These are phyloP conservation scores for Gossypium gossypioides DNA, from an alignment of 441 rosid genomes.

Conservation along the genomic window DNA sequence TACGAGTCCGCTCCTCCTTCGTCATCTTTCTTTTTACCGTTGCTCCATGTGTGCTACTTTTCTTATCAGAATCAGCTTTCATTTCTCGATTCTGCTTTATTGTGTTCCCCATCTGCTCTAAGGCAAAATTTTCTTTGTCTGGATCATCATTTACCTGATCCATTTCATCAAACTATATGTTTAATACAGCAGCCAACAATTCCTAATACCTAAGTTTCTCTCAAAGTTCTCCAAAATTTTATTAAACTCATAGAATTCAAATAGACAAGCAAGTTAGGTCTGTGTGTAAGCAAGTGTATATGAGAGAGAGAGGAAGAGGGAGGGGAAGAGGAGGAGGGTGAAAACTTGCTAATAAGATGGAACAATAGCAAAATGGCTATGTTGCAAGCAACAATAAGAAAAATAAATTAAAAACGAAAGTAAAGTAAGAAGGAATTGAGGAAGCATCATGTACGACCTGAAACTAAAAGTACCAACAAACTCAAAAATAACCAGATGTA, in stretches of 20 bases:
- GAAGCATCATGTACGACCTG: not conserved
- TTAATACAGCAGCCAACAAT: not conserved
- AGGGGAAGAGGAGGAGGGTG: not conserved
- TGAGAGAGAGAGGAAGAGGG: not conserved
- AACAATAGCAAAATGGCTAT: not conserved
- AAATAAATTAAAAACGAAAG: not conserved
- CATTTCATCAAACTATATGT: conserved; percentile 11
- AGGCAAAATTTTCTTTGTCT: conserved; percentile 42
- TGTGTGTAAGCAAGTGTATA: not conserved
- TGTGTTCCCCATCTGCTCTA: conserved; percentile 27
- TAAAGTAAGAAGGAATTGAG: not conserved
- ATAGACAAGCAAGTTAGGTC: not conserved
- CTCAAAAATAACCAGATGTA: not conserved
- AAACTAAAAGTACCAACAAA: not conserved
- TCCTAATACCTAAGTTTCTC: not conserved
- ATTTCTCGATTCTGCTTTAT: conserved; percentile 20
- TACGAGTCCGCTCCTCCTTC: conserved; percentile 44
- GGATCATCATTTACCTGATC: conserved; percentile 42
- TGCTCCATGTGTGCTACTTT: conserved; percentile 25
- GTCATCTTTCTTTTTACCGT: conserved; percentile 38
- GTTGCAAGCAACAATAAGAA: not conserved
- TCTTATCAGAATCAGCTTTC: conserved; percentile 23
- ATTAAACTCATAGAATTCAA: not conserved
- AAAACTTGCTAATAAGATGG: not conserved
- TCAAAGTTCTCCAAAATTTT: not conserved